phyloP scores from a whole-genome alignment of 768 basidiomycete species.

The Lanmaoa rubissima region DNA sequence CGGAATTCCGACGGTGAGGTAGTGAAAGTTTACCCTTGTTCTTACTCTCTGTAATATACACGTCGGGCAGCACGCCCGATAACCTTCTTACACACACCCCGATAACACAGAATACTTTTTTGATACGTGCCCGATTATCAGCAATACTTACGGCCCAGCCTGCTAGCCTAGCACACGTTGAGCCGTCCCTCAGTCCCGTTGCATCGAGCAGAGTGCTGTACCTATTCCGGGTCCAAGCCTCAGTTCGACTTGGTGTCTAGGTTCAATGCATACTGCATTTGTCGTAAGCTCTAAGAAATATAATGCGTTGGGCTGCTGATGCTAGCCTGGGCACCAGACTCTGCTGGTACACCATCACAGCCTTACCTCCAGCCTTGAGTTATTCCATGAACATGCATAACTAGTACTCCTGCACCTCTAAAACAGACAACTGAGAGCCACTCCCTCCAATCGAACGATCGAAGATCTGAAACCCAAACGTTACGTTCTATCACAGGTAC shows the following conservation, averaged over 20 bases:
- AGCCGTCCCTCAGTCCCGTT: not conserved
- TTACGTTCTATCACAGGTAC: not conserved
- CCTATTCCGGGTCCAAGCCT: not conserved
- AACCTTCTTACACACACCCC: not conserved
- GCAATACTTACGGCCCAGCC: too few species aligned
- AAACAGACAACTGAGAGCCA: too few species aligned
- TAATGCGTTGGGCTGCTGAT: not conserved
- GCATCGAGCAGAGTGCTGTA: not conserved
- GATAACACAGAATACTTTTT: not conserved
- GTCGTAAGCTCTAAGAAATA: not conserved
- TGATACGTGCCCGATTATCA: too few species aligned
- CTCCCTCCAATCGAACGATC: not conserved
- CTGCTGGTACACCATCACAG: not conserved
- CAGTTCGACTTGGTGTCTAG: not conserved
- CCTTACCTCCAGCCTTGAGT: too few species aligned
- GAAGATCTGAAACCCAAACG: not conserved
- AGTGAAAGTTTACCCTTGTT: not conserved
- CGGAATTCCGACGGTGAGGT: not conserved
- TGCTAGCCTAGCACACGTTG: not conserved
- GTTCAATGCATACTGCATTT: not conserved
- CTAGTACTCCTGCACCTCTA: not conserved
- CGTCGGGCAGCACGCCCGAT: not conserved
- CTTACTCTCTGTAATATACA: not conserved
- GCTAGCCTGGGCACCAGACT: too few species aligned
- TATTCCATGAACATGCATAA: too few species aligned